Conservation (phyloP, 768 basidiomycete genomes). For the Phanerochaete carnosa region DNA sequence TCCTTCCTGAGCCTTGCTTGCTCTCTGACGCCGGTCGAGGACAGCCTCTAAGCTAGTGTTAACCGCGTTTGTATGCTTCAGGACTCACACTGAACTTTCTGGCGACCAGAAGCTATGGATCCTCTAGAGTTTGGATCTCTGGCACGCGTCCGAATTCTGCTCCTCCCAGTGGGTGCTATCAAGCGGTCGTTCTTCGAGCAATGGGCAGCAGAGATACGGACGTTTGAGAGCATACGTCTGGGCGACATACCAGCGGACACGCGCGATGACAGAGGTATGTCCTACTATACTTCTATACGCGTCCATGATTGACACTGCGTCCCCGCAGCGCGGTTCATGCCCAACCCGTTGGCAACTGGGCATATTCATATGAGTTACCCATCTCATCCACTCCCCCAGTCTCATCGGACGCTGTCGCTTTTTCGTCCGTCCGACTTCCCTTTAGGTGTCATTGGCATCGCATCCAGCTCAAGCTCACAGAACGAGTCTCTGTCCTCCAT, state of each 20-base stretch:
- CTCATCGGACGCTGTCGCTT: conserved; percentile 66
- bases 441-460: conserved; percentile 85
- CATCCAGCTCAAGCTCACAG: conserved; percentile 63
- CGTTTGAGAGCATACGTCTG: conserved; percentile 70
- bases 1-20: not conserved
- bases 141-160: conserved; percentile 80
- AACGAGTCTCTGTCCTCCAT: conserved; percentile 50
- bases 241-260: conserved; percentile 80
- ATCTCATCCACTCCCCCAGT: conserved; percentile 68
- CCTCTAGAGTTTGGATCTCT: conserved; percentile 74
- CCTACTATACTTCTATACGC: not conserved
- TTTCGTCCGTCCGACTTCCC: conserved; percentile 81
- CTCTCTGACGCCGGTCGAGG: not conserved
- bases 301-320: not conserved
- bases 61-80: not conserved
- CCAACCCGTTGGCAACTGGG: conserved; percentile 70
- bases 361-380: conserved; percentile 78
- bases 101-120: conserved; percentile 48
- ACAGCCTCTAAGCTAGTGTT: not conserved
- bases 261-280: conserved; percentile 72
- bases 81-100: not conserved
- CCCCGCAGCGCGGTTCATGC: conserved; percentile 74
- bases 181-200: conserved; percentile 64
- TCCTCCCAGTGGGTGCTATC: conserved; percentile 83
- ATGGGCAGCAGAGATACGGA: conserved; percentile 71